These are phyloP conservation scores for Albifimbria verrucaria DNA, from an alignment of 2,329 filamentous ascomycete genomes.

Conservation along the genomic window DNA sequence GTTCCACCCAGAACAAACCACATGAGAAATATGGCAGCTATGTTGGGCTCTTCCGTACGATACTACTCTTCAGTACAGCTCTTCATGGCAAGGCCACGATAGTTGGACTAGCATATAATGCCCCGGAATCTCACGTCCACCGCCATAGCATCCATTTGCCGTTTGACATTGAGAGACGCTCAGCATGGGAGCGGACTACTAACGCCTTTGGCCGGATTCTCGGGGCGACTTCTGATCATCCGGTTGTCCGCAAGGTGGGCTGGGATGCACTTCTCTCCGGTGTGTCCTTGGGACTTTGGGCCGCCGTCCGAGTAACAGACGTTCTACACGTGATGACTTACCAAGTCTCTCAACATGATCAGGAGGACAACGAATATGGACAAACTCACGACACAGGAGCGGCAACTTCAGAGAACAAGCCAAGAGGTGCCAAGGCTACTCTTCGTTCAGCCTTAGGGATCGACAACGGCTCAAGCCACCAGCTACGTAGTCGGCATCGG, in stretches of 20 bases:
- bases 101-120: conserved; percentile 41
- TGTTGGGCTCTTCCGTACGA: conserved; percentile 42
- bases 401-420: not conserved
- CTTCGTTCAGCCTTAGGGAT: not conserved
- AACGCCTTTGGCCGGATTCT: conserved; percentile 43
- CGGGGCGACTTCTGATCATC: conserved; percentile 52
- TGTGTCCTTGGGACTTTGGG: conserved; percentile 53
- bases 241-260: conserved; percentile 52
- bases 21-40: conserved; percentile 38
- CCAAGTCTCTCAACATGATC: conserved; percentile 20
- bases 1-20: conserved; percentile 37
- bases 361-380: not conserved
- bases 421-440: not conserved
- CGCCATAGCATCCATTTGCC: conserved; percentile 44
- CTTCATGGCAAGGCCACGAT: conserved; percentile 44
- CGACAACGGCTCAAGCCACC: not conserved
- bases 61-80: conserved; percentile 39
- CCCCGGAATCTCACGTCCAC: conserved; percentile 45
- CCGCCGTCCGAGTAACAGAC: conserved; percentile 50
- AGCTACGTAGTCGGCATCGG: not conserved
- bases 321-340: conserved; percentile 44
- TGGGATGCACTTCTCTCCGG: conserved; percentile 57
- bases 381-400: not conserved
- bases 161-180: conserved; percentile 41
- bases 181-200: conserved; percentile 41